Base-by-base conservation (phyloP, 768 basidiomycete genomes). In the Russula sp. region DNA sequence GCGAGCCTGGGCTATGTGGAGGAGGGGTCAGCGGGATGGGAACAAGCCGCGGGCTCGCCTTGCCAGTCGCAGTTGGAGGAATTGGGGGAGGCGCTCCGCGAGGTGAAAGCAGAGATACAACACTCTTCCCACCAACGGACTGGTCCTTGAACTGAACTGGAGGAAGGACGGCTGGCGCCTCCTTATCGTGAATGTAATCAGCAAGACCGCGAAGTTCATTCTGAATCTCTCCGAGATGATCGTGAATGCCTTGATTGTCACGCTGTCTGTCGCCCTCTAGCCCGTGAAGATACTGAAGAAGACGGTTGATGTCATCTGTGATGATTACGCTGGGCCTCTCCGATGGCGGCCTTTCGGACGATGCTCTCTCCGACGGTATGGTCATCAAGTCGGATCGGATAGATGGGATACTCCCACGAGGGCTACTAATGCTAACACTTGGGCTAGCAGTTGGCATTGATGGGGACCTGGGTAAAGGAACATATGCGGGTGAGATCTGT, bases 171-270 rank as follows among this genome's bases (percentile, higher is more conserved):
- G 62, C 46, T 11, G 66, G 62, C 7, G 32, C 52, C 38, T 69
- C 61, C 56, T 44, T 62, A 16, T 62, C 63, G 7, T 38, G 79
- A 13, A 69, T 51, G 62, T 20, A 78, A 79, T 67, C 66, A 1
- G 56, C 68, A 14, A 94, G 78, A 51, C 86, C 83, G 14, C 79
- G 79, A 3, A 96, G 76, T 67, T 90, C 86, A 42, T 86, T 79
- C 62, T 88, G 82, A 44, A 97, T 83, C 0, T 84, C 82, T 57
- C 82, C 82, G 5, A 96, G 79, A 70, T 89, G 86, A 52, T 83
- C 84, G 0, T 81, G 79, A 9, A 94, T 71, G 18, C 86, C 86
- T 30, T 82, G 78, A 34, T 79, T 82, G 67, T 94, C 89, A 3
- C 82, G 78, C 0, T 84, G 86, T 59, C 89, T 77, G 20, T 79